Conservation (phyloP, 192 early-diverging fungal species). For the Entophlyctis luteolus region DNA sequence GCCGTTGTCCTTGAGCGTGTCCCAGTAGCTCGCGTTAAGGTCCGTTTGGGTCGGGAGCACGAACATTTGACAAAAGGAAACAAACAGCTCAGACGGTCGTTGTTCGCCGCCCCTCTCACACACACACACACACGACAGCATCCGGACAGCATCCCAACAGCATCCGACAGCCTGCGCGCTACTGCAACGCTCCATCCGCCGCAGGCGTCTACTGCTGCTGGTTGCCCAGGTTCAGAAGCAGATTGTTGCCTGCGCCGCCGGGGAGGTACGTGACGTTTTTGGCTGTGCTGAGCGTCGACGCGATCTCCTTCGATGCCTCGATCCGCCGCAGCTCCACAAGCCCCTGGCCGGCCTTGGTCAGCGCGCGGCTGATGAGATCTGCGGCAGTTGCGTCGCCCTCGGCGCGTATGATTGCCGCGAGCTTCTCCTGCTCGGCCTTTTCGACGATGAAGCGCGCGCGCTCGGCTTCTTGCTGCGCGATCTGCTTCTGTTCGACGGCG, state of each 20-base stretch:
- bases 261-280: slow-evolving; percentile 93
- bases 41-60: slow-evolving; percentile 8
- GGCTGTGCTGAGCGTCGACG: slow-evolving; percentile 73
- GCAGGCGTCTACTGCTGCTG: no score
- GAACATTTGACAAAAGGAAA: no score
- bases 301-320: slow-evolving; percentile 96
- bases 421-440: slow-evolving; percentile 97
- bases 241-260: slow-evolving; percentile 23
- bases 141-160: no score
- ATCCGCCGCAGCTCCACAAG: slow-evolving; percentile 94
- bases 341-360: slow-evolving; percentile 88
- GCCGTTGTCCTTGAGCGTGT: slow-evolving; percentile 34
- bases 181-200: no score
- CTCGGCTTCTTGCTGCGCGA: slow-evolving; percentile 96
- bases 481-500: slow-evolving; percentile 60
- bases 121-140: no score
- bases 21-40: neutral
- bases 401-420: slow-evolving; percentile 92
- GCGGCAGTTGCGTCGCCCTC: slow-evolving; percentile 97
- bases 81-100: no score
- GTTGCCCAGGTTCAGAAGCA: slow-evolving; percentile 23
- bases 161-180: no score
- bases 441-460: slow-evolving; percentile 97
- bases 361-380: slow-evolving; percentile 80
- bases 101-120: no score